A percentile compares a stretch with the other conserved stretches of the same genome.
Evolutionary conservation across 805 yeast genomes (phyloP).

Genomic region (Metschnikowia sp.): DNA sequence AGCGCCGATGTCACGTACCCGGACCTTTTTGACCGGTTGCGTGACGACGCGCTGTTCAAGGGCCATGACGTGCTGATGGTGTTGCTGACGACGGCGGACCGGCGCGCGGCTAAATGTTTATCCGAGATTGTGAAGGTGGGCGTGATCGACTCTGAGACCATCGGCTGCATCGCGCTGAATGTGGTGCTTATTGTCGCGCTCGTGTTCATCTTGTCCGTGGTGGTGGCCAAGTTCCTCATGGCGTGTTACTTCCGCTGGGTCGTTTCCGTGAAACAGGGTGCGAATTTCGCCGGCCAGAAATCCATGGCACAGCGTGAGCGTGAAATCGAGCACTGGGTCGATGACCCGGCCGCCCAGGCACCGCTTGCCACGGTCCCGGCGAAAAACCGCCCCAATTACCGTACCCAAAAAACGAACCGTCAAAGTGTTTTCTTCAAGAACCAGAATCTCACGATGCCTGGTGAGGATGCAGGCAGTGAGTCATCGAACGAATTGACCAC

Average conservation of each 20-base stretch:
- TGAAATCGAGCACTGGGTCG: conserved; percentile 83
- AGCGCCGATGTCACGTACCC: conserved; percentile 72
- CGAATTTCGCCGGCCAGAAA: conserved; percentile 55
- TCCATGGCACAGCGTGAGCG: conserved; percentile 61
- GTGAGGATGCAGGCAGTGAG: conserved; percentile 15
- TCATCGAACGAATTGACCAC: not conserved
- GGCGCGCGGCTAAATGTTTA: conserved; percentile 76
- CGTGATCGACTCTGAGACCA: conserved; percentile 77
- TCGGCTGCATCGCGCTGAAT: conserved; percentile 91
- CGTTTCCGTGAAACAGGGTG: conserved; percentile 68
- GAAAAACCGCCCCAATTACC: conserved; percentile 49
- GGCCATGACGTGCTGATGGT: conserved; percentile 84
- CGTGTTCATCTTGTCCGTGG: conserved; percentile 80
- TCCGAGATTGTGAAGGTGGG: conserved; percentile 88
- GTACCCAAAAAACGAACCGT: conserved; percentile 33
- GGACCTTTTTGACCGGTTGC: conserved; percentile 59
- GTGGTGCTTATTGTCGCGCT: conserved; percentile 79
- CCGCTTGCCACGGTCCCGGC: conserved; percentile 47
- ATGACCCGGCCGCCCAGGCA: conserved; percentile 35
- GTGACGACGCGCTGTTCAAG: conserved; percentile 48
- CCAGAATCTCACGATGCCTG: conserved; percentile 10
- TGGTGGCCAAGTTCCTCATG: conserved; percentile 69
- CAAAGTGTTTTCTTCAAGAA: conserved; percentile 40
- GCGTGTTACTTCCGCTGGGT: conserved; percentile 91
- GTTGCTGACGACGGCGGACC: conserved; percentile 60